These are phyloP conservation scores for Rhododendron henanense DNA, from an alignment of 148 eudicot genomes.

Conservation along the genomic window DNA sequence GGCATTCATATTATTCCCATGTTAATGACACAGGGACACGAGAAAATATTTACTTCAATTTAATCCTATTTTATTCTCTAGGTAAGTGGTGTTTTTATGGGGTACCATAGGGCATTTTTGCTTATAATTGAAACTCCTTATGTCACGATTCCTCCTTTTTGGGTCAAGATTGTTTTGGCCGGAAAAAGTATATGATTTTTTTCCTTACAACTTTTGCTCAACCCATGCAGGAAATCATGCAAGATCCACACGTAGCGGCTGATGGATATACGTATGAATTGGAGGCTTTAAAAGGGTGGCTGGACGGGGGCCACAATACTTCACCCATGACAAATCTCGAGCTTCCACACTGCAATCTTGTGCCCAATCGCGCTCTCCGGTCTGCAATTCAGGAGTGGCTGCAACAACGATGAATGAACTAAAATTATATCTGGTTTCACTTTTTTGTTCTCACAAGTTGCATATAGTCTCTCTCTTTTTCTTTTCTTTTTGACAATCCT, in stretches of 20 bases:
- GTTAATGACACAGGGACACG: background rate
- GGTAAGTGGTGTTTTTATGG: background rate
- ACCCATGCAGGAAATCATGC: conserved; percentile 74
- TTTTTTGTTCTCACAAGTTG: background rate
- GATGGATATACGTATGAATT: conserved; percentile 91
- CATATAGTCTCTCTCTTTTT: background rate
- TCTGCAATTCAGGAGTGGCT: conserved; percentile 94
- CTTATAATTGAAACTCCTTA: background rate
- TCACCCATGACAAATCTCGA: conserved; percentile 77
- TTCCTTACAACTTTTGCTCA: background rate
- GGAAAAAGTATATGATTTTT: background rate
- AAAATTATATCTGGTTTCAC: background rate
- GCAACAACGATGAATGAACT: conserved; percentile 26
- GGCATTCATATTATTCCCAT: background rate
- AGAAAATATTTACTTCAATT: background rate
- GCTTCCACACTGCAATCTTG: conserved; percentile 54
- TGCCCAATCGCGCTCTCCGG: conserved; percentile 80
- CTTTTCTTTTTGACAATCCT: background rate
- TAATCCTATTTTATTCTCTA: background rate
- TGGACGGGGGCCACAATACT: conserved; percentile 69
- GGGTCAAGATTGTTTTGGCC: background rate
- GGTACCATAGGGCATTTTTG: background rate
- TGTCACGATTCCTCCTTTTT: background rate
- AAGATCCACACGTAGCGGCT: conserved; percentile 84
- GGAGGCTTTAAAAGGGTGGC: conserved; percentile 86